Evolutionary conservation across 257 asterid genomes (phyloP), one percentile per base, ranked within the genome.

Genomic region (Fraxinus pennsylvanica): DNA sequence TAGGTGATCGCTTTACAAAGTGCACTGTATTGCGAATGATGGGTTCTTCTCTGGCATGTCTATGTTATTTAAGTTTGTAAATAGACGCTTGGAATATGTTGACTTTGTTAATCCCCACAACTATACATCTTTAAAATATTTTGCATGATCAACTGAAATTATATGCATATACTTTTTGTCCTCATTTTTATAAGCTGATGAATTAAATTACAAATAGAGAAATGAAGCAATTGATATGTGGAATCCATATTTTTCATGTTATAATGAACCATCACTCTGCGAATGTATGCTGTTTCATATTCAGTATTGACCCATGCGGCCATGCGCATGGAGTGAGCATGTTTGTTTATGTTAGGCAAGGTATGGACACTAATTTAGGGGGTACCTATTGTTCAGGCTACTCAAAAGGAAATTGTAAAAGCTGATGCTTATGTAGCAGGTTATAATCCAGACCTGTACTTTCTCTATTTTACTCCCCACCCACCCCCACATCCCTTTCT

Each of bases 341-440:
- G 17, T 25, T 21, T 63, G 25, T 63, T 63, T 4, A 63, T 63
- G 27, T 27, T 63, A 63, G 6, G 5, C 21, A 19, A 59, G 67
- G 15, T 6, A 21, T 59, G 27, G 67, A 59, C 30, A 59, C 67
- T 59, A 59, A 59, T 59, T 3, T 59, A 21, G 3, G 9, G 67
- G 15, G 30, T 69, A 33, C 76, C 80, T 76, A 73, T 72, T 79
- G 69, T 78, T 75, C 91, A 96, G 99, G 99, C 99, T 82, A 96
- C 99, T 70, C 89, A 92, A 84, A 96, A 90, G 94, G 83, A 92
- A 90, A 82, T 76, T 74, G 84, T 96, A 71, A 86, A 92, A 79
- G 98, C 99, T 68, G 99, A 96, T 90, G 98, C 94, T 71, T 96
- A 93, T 83, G 97, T 96, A 74, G 97, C 97, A 88, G 98, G 98